These are phyloP conservation scores for Stipa capillata DNA, from an alignment of 176 grass and related monocot genomes.

Conservation along the genomic window DNA sequence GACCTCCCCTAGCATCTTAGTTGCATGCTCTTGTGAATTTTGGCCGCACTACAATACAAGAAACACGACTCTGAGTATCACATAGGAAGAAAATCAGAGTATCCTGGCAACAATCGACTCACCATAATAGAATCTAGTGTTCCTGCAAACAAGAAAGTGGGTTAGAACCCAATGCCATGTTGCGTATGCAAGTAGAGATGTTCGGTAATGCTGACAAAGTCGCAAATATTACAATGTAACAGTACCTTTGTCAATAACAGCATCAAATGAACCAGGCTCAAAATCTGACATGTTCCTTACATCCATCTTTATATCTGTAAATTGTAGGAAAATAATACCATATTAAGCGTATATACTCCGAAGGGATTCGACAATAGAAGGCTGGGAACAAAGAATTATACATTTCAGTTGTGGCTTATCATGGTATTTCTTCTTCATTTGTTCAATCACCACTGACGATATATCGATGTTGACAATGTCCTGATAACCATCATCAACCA, in stretches of 20 bases:
- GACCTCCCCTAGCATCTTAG: constrained; percentile 76
- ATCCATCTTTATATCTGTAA: constrained; percentile 86
- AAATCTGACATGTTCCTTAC: constrained; percentile 74
- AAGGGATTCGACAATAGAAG: not conserved
- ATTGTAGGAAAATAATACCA: constrained; percentile 7
- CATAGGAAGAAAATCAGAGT: constrained; percentile 8
- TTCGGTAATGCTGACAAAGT: not conserved
- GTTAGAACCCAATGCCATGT: constrained; percentile 10
- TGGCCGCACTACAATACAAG: constrained; percentile 70
- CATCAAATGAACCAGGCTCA: constrained; percentile 65
- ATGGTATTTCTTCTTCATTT: constrained; percentile 82
- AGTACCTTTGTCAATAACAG: constrained; percentile 94
- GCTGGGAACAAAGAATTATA: constrained; percentile 17
- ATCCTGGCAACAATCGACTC: constrained; percentile 36
- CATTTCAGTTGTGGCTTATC: constrained; percentile 67
- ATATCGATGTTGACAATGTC: constrained; percentile 79
- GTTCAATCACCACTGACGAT: constrained; percentile 79
- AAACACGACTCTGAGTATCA: constrained; percentile 26
- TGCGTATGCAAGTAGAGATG: not conserved
- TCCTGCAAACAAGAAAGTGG: constrained; percentile 52
- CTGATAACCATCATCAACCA: constrained; percentile 78
- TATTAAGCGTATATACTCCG: not conserved
- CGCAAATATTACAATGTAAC: not conserved
- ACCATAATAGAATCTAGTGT: constrained; percentile 97
- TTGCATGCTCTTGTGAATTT: constrained; percentile 69